These are phyloP conservation scores for Berberis vulgaris DNA, from an alignment of 164 flowering plant species.

Conservation along the genomic window DNA sequence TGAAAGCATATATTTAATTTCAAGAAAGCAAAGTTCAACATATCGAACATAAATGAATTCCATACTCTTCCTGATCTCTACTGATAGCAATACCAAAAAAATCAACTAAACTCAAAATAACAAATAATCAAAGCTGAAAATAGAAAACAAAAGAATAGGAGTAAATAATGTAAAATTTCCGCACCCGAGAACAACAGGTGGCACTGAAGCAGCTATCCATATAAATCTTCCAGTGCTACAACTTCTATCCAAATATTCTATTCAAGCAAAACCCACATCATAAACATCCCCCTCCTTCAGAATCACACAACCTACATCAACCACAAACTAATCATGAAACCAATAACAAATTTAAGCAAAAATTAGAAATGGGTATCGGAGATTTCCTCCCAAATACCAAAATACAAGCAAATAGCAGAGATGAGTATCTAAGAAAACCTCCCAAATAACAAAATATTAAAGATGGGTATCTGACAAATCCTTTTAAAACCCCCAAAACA, in stretches of 20 bases:
- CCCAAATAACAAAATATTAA: neutral
- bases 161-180: conserved; percentile 20
- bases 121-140: too few relatives aligned
- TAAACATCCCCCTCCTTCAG: neutral
- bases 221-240: neutral
- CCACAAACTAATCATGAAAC: neutral
- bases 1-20: too few relatives aligned
- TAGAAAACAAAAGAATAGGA: conserved; percentile 11
- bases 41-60: too few relatives aligned
- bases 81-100: too few relatives aligned
- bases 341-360: neutral
- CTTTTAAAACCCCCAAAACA: too few relatives aligned
- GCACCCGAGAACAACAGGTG: neutral
- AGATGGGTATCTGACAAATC: neutral
- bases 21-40: too few relatives aligned
- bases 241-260: neutral
- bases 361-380: too few relatives aligned
- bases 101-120: too few relatives aligned
- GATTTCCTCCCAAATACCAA: too few relatives aligned
- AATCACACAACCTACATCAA: neutral
- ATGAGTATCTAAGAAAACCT: too few relatives aligned
- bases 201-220: neutral
- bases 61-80: too few relatives aligned
- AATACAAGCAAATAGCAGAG: too few relatives aligned
- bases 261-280: neutral